These are phyloP conservation scores for Phytomonas serpens DNA, from an alignment of 208 protist species.

Conservation along the genomic window DNA sequence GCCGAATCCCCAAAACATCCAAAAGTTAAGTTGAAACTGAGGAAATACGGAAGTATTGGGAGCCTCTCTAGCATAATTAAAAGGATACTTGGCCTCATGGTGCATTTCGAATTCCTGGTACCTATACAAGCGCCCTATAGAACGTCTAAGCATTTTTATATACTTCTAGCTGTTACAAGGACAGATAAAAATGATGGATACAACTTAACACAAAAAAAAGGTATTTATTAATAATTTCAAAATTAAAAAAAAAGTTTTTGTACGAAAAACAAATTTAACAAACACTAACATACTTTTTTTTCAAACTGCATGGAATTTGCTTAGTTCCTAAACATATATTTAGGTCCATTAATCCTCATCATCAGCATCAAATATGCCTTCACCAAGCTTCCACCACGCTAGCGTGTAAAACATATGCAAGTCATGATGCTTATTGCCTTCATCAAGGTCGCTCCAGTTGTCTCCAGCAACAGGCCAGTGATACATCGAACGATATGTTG, in stretches of 20 bases:
- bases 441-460: conserved; percentile 83
- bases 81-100: conserved; percentile 73
- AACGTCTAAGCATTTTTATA: conserved; percentile 52
- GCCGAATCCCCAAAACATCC: conserved; percentile 85
- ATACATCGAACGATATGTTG: conserved; percentile 86
- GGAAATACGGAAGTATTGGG: conserved; percentile 85
- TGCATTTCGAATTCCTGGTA: conserved; percentile 90
- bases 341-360: conserved; percentile 47
- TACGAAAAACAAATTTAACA: background rate
- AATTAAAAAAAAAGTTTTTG: conserved; percentile 9
- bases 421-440: conserved; percentile 78
- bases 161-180: conserved; percentile 6
- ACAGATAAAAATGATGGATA: conserved; percentile 10
- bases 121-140: conserved; percentile 36
- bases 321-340: background rate
- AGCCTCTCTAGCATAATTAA: conserved; percentile 79
- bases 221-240: background rate
- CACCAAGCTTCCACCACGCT: conserved; percentile 86
- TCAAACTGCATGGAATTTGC: background rate
- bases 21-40: conserved; percentile 83
- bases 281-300: background rate
- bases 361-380: conserved; percentile 82
- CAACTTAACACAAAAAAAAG: conserved; percentile 4
- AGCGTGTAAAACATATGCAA: conserved; percentile 89
- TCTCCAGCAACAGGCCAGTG: conserved; percentile 83